Conservation (phyloP, 257 asterid genomes). For the Solanum infundibuliforme region DNA sequence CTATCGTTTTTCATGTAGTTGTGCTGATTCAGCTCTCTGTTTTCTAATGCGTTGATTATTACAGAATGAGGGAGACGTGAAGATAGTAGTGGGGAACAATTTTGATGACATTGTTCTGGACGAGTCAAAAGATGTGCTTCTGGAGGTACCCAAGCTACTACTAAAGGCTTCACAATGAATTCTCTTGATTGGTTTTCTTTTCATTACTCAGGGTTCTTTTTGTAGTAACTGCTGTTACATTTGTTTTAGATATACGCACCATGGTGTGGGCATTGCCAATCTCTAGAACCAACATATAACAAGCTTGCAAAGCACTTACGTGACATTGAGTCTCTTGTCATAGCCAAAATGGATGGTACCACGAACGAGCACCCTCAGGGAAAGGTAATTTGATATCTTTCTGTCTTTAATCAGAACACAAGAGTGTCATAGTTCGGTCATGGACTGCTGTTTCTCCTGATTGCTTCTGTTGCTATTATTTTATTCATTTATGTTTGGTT, state of each 20-base stretch:
- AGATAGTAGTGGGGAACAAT: constrained; percentile 81
- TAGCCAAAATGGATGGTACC: constrained; percentile 97
- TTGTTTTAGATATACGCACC: constrained; percentile 70
- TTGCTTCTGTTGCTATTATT: not conserved
- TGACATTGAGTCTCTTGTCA: constrained; percentile 49
- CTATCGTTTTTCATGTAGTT: not conserved
- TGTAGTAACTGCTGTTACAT: not conserved
- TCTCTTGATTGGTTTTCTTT: not conserved
- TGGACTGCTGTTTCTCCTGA: not conserved
- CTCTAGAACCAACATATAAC: constrained; percentile 86
- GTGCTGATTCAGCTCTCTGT: not conserved
- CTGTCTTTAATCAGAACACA: not conserved
- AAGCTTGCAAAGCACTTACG: constrained; percentile 83
- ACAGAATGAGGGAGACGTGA: constrained; percentile 89
- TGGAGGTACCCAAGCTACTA: constrained; percentile 45
- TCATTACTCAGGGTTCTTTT: not conserved
- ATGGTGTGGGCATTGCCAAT: constrained; percentile 96
- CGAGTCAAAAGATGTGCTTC: constrained; percentile 96
- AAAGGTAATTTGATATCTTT: constrained; percentile 36
- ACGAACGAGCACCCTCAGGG: constrained; percentile 82
- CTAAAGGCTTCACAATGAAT: not conserved
- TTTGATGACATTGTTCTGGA: constrained; percentile 89
- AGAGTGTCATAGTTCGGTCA: not conserved
- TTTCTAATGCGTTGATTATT: not conserved
- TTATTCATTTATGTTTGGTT: not conserved